phyloP scores from a whole-genome alignment of 192 early-diverging fungal species.

The Backusella tuberculispora region DNA sequence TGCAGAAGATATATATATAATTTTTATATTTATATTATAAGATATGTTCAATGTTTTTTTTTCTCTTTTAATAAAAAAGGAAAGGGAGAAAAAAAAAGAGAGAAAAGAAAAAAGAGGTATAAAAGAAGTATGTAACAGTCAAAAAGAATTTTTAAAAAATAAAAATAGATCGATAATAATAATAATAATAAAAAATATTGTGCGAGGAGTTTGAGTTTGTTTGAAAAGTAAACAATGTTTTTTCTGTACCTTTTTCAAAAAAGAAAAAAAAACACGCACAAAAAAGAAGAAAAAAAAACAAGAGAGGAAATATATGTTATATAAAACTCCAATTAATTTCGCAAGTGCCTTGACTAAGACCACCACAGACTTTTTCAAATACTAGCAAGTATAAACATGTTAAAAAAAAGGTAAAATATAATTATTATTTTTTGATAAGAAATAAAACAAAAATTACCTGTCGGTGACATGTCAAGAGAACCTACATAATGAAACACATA shows the following conservation, averaged over 20 bases:
- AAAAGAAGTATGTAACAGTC: neutral
- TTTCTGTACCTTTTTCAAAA: neutral
- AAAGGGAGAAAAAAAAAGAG: too few species aligned
- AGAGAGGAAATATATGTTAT: neutral
- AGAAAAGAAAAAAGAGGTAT: neutral
- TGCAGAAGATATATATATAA: neutral
- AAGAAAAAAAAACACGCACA: neutral
- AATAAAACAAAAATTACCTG: constrained; percentile 24
- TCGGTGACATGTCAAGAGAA: constrained; percentile 35
- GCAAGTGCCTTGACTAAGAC: constrained; percentile 22
- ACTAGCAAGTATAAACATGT: constrained; percentile 18
- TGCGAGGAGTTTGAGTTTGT: constrained; percentile 20
- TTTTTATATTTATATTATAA: neutral
- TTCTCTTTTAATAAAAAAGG: neutral
- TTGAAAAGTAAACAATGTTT: neutral
- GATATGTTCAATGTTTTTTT: neutral
- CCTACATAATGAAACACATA: constrained; percentile 21
- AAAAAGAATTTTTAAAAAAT: constrained; percentile 10
- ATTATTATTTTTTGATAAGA: too few species aligned
- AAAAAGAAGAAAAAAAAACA: neutral
- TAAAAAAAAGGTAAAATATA: neutral
- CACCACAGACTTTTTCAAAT: constrained; percentile 29
- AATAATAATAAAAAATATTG: constrained; percentile 13
- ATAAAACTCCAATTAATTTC: constrained; percentile 32
- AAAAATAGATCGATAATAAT: constrained; percentile 18